Percentiles rank a stretch among this genome's conserved stretches.
Conservation (phyloP, 306 rosid genomes). For the Comarum palustre region DNA sequence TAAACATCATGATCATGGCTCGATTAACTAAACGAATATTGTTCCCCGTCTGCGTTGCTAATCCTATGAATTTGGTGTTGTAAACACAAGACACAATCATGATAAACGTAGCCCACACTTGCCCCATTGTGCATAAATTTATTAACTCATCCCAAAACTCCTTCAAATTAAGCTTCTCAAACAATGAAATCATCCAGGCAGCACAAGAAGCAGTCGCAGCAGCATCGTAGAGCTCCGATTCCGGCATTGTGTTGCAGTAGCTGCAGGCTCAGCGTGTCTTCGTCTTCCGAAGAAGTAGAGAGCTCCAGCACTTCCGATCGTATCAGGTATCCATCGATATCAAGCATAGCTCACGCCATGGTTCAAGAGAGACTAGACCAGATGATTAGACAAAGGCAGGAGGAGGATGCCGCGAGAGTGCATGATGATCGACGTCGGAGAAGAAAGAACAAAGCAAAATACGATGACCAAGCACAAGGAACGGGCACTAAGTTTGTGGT, state of each 20-base stretch:
- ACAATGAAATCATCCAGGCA: constrained; percentile 59
- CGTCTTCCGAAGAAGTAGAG: constrained; percentile 81
- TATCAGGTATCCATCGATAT: constrained; percentile 56
- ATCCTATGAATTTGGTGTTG: constrained; percentile 30
- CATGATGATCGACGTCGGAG: constrained; percentile 38
- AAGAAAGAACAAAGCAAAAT: constrained; percentile 35
- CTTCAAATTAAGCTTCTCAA: constrained; percentile 37
- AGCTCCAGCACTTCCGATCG: constrained; percentile 46
- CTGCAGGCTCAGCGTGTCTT: constrained; percentile 77
- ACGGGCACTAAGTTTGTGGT: constrained; percentile 61
- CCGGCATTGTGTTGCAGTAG: constrained; percentile 72
- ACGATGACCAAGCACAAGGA: constrained; percentile 22
- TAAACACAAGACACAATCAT: constrained; percentile 55
- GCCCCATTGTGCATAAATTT: constrained; percentile 54
- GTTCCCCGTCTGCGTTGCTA: constrained; percentile 48
- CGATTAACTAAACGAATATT: constrained; percentile 37
- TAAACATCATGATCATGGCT: constrained; percentile 52
- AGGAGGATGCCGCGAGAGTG: constrained; percentile 27
- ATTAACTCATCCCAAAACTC: constrained; percentile 33
- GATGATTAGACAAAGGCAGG: constrained; percentile 62
- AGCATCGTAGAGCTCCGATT: constrained; percentile 43
- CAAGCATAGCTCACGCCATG: constrained; percentile 91
- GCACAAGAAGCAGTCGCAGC: constrained; percentile 38
- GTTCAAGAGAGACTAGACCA: constrained; percentile 89
- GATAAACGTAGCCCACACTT: constrained; percentile 49